Base-by-base conservation (phyloP, 768 basidiomycete genomes). In the Leccinum disarticulatum region DNA sequence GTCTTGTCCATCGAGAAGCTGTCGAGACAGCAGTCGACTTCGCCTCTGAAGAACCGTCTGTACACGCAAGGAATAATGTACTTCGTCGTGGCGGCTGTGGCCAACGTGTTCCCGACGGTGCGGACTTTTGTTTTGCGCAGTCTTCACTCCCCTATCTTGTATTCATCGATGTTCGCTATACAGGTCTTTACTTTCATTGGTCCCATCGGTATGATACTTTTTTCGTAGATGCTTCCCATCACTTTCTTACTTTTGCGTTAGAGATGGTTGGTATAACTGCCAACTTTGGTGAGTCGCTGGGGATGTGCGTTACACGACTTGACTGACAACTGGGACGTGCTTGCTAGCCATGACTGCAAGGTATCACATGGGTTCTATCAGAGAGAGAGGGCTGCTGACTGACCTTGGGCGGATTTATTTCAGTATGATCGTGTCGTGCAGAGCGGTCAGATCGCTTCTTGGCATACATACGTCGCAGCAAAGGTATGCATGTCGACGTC, bases 41-140 rank as follows among this genome's bases (percentile, higher is more conserved):
- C 65, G 1, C 54, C 62, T 17, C 46, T 74, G 22, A 47, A 1
- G 25, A 65, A 59, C n/a, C 64, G 53, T 10, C 48, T 72, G 30
- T 55, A 50, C 41, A 25, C 54, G 2, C 73, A 72, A 48, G 67
- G 67, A 27, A 7, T 73, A 8, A 7, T 56, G 11, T 66, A 72
- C 36, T 72, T 71, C 27, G 55, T 52, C 1, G 54, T 72, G 13
- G 57, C 54, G 0, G 58, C 63, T 10, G 2, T 70, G 2, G 33
- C 61, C 5, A 68, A 67, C 25, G 48, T 74, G 11, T 46, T 58
- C 3, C 61, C 66, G 30, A 54, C 52, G 58, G 68, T 65, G 7
- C 0, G 52, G 3, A 5, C 36, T 14, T 15, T 14, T 2, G 15
- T 28, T 19, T 2, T 19, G 10, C 13, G 3, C 31, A 3, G 5